Base-by-base conservation (phyloP, 2,329 filamentous ascomycete genomes). In the Venturia nashicola region DNA sequence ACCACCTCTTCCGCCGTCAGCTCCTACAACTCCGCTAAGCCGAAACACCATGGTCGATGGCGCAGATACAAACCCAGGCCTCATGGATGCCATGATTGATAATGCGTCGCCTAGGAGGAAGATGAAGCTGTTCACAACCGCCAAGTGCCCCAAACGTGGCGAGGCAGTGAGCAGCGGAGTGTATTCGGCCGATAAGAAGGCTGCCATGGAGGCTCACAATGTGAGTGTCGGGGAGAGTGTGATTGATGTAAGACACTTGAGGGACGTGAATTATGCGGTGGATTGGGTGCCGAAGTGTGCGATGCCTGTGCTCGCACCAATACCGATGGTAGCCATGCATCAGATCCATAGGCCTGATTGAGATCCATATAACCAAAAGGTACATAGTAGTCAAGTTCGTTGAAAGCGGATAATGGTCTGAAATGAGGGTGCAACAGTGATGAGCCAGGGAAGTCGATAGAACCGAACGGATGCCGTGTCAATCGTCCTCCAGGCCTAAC, bases 401-500 rank as follows among this genome's bases (percentile, higher is more conserved):
- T 51, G 12, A 14, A 23, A 12, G 9, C 46, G 5, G 20, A 51
- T 8, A 27, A 11, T 51, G 9, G 44, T 27, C 4, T 27, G 27
- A 2, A 27, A 27, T 27, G 27, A 27, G 27, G 27, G 27, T 27
- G 27, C 27, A 27, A 4, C 27, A 27, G 27, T 27, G 27, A 27
- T 27, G 27, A 27, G 14, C 42, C 23, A 43, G 3, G 20, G 20
- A 27, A 18, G 4, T 27, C n/a, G n/a, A 23, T n/a, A 2, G n/a
- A 61, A 36, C 14, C 20, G 3, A 61, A 14, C 8, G 9, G 5
- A 43, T 32, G 34, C 9, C 61, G 18, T 72, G 69, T 57, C 70
- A 71, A n/a, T 69, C 66, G 8, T 69, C 71, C 5, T 57, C 51
- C 32, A 57, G n/a, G 5, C 51, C 51, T 14, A 57, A n/a, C 16